Evolutionary conservation across 257 asterid genomes (phyloP), one percentile per base, ranked within the genome.

Genomic region (Craterostigma plantagineum): DNA sequence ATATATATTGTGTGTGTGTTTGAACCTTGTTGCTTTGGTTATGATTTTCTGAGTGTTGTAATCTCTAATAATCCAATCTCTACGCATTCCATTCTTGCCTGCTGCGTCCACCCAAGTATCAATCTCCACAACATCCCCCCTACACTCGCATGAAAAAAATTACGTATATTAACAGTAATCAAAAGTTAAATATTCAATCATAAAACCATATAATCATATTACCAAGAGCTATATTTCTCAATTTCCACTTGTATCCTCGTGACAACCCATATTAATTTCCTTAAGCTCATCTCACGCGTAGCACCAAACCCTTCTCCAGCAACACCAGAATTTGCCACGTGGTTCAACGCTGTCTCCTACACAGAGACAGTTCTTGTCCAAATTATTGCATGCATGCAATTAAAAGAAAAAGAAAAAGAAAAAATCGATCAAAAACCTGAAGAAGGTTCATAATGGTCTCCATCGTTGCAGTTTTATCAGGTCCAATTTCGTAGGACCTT

Each of bases 81-180:
- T 68, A 0, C 93, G 82, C 95, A 83, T 83, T 8, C 84, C 95
- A 11, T 83, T 83, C 53, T 83, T 83, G 8, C 95, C 93, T 0
- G 93, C 78, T 13, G 95, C 95, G 42, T 66, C 86, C 41, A 83
- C 95, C 95, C 95, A 83, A 0, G 95, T 83, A 49, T 83, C 95
- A 23, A 83, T 71, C 73, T 79, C 91, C 27, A 83, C 86, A 6
- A 83, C 67, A 45, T 83, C 95, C 14, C 95, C 93, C 95, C 95
- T 81, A 56, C 9, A 33, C 37, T 3, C 42, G 58, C 35, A 42
- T 10, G 11, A 35, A 35, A 9, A 2, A 2, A 35, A 35, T n/a
- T n/a, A n/a, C n/a, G 7, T 7, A 9, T 35, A 35, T 35, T 10
- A 35, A 35, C 7, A 35, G 3, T 1, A 35, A 9, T 10, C 13